phyloP scores from a whole-genome alignment of 148 eudicot species.

The Persicaria maculosa region DNA sequence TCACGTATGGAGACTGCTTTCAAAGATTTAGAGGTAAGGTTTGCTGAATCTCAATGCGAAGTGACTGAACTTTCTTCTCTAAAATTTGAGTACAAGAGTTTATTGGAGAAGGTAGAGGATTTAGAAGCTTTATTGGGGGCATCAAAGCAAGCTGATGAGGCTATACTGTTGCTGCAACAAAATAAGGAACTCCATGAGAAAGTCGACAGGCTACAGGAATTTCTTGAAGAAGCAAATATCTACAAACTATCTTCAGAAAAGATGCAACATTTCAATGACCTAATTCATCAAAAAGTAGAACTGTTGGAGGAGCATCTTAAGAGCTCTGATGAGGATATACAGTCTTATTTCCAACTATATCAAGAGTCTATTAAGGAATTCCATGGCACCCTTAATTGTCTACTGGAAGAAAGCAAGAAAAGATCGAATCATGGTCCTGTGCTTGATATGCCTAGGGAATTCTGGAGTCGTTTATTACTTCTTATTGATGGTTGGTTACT shows the following conservation, averaged over 20 bases:
- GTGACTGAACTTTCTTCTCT: conserved; percentile 45
- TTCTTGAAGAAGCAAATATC: conserved; percentile 58
- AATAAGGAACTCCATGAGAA: conserved; percentile 77
- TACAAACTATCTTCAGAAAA: conserved; percentile 66
- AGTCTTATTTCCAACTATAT: conserved; percentile 66
- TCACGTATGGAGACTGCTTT: conserved; percentile 44
- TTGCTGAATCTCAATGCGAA: conserved; percentile 60
- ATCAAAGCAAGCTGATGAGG: conserved; percentile 83
- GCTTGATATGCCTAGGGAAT: conserved; percentile 71
- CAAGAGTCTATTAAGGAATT: conserved; percentile 87
- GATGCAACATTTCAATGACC: conserved; percentile 59
- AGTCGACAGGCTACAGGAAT: conserved; percentile 75
- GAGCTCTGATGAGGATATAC: conserved; percentile 79
- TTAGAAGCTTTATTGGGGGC: conserved; percentile 62
- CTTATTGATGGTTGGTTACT: conserved; percentile 89
- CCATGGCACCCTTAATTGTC: conserved; percentile 58
- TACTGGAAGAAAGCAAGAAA: conserved; percentile 63
- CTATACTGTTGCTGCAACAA: conserved; percentile 62
- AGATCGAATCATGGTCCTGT: conserved; percentile 48
- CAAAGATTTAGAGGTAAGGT: conserved; percentile 59
- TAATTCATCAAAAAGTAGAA: conserved; percentile 75
- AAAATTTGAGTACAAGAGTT: conserved; percentile 53
- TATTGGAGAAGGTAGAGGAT: conserved; percentile 63
- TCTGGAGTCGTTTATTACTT: conserved; percentile 83
- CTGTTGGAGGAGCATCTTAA: conserved; percentile 77